Percentiles rank a stretch among this genome's conserved stretches.
Evolutionary conservation across 2,329 filamentous ascomycete genomes (phyloP).

Genomic region (Paecilomyces sp.): DNA sequence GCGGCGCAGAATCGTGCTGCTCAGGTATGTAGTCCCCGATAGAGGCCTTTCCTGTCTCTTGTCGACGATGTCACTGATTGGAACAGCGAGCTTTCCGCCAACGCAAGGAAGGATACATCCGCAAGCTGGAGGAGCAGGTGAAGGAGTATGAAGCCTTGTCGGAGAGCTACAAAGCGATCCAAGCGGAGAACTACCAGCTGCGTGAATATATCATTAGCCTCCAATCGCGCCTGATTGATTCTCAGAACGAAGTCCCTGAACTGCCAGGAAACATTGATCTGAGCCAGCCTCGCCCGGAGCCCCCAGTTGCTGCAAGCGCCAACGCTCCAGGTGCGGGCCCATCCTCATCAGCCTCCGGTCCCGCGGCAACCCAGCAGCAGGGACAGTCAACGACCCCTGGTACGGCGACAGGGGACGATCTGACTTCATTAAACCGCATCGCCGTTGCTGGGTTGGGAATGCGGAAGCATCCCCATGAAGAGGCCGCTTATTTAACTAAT

Average conservation of each 20-base stretch:
- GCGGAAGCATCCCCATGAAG: slow-evolving; percentile 35
- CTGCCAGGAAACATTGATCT: slow-evolving; percentile 76
- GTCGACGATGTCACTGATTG: slow-evolving; percentile 5
- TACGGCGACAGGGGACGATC: slow-evolving; percentile 23
- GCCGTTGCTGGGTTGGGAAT: slow-evolving; percentile 37
- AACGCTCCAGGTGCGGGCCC: slow-evolving; percentile 7
- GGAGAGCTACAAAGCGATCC: slow-evolving; percentile 69
- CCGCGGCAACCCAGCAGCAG: slow-evolving; percentile 8
- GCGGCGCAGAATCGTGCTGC: slow-evolving; percentile 95
- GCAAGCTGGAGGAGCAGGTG: slow-evolving; percentile 91
- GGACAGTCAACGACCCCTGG: slow-evolving; percentile 5
- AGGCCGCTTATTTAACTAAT: slow-evolving; percentile 25
- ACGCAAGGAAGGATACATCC: slow-evolving; percentile 96
- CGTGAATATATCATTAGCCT: slow-evolving; percentile 89
- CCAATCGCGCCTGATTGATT: slow-evolving; percentile 77
- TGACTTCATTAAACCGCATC: slow-evolving; percentile 37
- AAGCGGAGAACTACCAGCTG: slow-evolving; percentile 82
- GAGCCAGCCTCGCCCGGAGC: slow-evolving; percentile 42
- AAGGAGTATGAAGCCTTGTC: slow-evolving; percentile 71
- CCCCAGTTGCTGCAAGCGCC: slow-evolving; percentile 16
- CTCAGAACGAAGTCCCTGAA: slow-evolving; percentile 74
- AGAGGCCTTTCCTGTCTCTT: neutral
- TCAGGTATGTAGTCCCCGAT: slow-evolving; percentile 59
- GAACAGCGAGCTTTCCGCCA: slow-evolving; percentile 86
- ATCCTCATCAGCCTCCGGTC: slow-evolving; percentile 1